Conservation (phyloP, 208 protist species). For the Phytomonas sp. region DNA sequence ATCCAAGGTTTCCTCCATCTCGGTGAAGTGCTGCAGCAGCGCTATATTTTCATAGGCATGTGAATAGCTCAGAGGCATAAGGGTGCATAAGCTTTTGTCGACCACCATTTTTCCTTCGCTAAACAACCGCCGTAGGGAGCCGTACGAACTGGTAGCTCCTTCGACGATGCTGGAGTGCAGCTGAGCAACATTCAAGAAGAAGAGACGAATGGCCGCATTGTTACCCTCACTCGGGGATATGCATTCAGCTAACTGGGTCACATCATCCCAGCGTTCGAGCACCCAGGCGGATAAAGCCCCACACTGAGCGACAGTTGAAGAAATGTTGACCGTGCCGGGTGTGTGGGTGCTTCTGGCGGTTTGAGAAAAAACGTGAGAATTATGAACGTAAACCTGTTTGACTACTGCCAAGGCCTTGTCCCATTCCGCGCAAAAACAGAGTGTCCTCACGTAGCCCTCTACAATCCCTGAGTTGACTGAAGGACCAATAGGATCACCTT, state of each 20-base stretch:
- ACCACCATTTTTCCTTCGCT: constrained; percentile 65
- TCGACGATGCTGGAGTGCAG: constrained; percentile 40
- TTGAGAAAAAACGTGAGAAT: constrained; percentile 3
- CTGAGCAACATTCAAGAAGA: constrained; percentile 60
- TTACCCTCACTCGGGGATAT: constrained; percentile 60
- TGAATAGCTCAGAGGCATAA: constrained; percentile 80
- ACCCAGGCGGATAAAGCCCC: constrained; percentile 83
- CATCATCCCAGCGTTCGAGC: constrained; percentile 73
- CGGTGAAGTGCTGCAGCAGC: constrained; percentile 96
- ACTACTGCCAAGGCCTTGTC: constrained; percentile 50
- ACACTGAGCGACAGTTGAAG: constrained; percentile 59
- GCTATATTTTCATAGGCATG: constrained; percentile 95
- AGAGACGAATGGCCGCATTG: constrained; percentile 50
- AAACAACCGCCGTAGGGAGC: constrained; percentile 39
- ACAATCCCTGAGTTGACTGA: neutral
- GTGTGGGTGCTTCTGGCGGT: constrained; percentile 1
- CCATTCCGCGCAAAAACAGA: constrained; percentile 86
- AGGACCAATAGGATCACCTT: neutral
- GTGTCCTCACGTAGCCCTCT: constrained; percentile 80
- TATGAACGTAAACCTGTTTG: constrained; percentile 20
- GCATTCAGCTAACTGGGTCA: constrained; percentile 59
- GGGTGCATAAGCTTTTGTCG: constrained; percentile 80
- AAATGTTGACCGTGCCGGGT: constrained; percentile 11
- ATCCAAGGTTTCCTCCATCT: constrained; percentile 97
- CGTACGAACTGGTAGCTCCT: constrained; percentile 17